phyloP scores from a whole-genome alignment of 2,329 filamentous ascomycete genomes.

The Blumeria graminis region DNA sequence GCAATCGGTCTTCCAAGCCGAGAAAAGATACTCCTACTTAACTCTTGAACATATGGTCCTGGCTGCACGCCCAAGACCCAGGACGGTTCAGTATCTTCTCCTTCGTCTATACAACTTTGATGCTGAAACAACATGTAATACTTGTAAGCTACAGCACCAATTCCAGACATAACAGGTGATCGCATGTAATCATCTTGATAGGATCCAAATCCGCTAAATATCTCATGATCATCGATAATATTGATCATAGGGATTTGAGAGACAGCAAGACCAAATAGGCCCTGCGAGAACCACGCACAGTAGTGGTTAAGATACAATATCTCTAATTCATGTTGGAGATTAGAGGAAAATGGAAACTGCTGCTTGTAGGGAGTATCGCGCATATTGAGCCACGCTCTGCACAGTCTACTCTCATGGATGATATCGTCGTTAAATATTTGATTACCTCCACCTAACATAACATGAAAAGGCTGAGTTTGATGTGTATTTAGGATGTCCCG shows the following conservation, averaged over 20 bases:
- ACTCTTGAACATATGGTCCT: constrained; percentile 76
- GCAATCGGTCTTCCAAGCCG: constrained; percentile 55
- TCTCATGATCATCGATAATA: constrained; percentile 89
- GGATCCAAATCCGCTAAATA: constrained; percentile 78
- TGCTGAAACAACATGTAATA: constrained; percentile 99
- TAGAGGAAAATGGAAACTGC: constrained; percentile 47
- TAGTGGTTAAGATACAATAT: constrained; percentile 74
- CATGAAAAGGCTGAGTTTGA: constrained; percentile 79
- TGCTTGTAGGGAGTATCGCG: constrained; percentile 64
- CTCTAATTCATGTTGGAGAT: constrained; percentile 77
- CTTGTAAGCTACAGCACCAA: constrained; percentile 86
- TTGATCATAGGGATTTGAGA: constrained; percentile 97
- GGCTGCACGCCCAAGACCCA: constrained; percentile 63
- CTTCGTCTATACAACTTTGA: constrained; percentile 64
- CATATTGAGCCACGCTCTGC: constrained; percentile 64
- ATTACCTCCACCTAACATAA: constrained; percentile 93
- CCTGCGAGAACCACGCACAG: constrained; percentile 87
- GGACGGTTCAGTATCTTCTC: constrained; percentile 62
- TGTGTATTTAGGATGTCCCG: constrained; percentile 84
- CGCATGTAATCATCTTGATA: constrained; percentile 85
- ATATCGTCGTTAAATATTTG: constrained; percentile 89
- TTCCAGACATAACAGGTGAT: constrained; percentile 66
- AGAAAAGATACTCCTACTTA: constrained; percentile 69
- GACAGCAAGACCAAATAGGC: constrained; percentile 75
- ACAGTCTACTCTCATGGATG: constrained; percentile 48